Conservation (phyloP, 2,329 filamentous ascomycete species). For the Endoconidiophora laricicola region DNA sequence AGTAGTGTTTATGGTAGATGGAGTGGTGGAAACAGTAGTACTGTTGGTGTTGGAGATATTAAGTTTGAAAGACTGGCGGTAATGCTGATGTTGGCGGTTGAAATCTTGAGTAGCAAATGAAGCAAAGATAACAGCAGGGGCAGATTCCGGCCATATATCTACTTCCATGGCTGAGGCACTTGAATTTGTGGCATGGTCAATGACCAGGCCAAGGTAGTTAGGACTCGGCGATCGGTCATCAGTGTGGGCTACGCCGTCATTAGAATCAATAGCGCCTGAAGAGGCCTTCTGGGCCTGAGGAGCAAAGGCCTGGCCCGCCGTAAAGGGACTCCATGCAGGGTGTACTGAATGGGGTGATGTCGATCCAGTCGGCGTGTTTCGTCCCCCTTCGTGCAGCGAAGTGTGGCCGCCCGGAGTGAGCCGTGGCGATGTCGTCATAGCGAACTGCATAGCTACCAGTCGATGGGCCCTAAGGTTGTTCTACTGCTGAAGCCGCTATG, state of each 20-base stretch:
- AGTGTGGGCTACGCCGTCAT: not conserved
- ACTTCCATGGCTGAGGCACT: slow-evolving; percentile 47
- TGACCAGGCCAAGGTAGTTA: slow-evolving; percentile 70
- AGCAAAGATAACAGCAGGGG: slow-evolving; percentile 45
- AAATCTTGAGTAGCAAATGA: not conserved
- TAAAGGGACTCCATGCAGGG: not conserved
- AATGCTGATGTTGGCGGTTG: too few relatives aligned
- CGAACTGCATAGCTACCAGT: slow-evolving; percentile 2
- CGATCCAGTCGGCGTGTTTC: slow-evolving; percentile 25
- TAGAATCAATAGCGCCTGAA: not conserved
- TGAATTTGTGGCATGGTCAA: slow-evolving; percentile 41
- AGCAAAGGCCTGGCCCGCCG: not conserved
- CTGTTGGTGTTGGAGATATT: not conserved
- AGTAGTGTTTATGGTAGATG: not conserved
- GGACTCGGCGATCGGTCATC: slow-evolving; percentile 38
- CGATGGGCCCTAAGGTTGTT: too few relatives aligned
- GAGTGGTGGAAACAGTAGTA: not conserved
- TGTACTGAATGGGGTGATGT: slow-evolving; percentile 24
- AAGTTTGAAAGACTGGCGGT: too few relatives aligned
- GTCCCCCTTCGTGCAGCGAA: slow-evolving; percentile 16
- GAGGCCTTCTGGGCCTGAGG: not conserved
- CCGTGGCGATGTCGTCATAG: slow-evolving; percentile 10
- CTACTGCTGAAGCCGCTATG: too few relatives aligned
- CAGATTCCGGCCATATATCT: slow-evolving; percentile 59
- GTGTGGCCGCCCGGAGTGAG: slow-evolving; percentile 4